Base-by-base conservation (phyloP, 208 protist species). In the Vickermania spadyakhi region DNA sequence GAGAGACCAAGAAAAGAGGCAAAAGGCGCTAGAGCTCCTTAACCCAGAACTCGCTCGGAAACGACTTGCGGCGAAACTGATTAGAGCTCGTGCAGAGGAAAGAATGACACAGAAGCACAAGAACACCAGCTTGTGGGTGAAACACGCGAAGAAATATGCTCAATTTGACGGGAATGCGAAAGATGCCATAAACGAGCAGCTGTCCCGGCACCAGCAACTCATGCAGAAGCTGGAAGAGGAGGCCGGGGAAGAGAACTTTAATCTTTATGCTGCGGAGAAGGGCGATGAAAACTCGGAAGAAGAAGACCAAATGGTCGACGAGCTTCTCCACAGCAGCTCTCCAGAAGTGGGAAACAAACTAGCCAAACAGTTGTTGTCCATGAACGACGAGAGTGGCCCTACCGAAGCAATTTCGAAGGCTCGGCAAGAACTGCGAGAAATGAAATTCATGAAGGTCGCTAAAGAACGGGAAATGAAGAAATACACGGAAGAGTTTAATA, bases 81-180 rank as follows among this genome's bases (percentile, higher is more conserved):
- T 84, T 55, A 91, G 90, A 66, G 70, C 86, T 7, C 81, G 91
- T n/a, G 72, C 78, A 2, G 83, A 93, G 61, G 88, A 96, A 68
- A 81, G 91, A 13, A 78, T 91, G 29, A 95, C 86, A 28, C 87
- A 93, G 72, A 88, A 89, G 66, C 91, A 96, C 69, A 94, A 94
- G 63, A 96, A 96, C 60, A 95, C 86, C 27, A 94, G 86, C 50
- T 76, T 85, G 7, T 96, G 86, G 86, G 84, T 96, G 30, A 87
- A 86, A 64, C 91, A 93, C 58, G 86, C 85, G 21, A 95, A 94
- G 72, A 79, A 78, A 0, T 91, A 93, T 64, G 83, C 79, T 3
- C 55, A 91, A 29, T 87, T 86, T 53, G 85, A 93, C 60, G 72
- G 55, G 0, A 75, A 72, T 29, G 81, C 86, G 0, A 91, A 93